Percentiles rank a stretch among this genome's conserved stretches.
Conservation (phyloP, 305 asterid genomes). For the Ilex paraguariensis region DNA sequence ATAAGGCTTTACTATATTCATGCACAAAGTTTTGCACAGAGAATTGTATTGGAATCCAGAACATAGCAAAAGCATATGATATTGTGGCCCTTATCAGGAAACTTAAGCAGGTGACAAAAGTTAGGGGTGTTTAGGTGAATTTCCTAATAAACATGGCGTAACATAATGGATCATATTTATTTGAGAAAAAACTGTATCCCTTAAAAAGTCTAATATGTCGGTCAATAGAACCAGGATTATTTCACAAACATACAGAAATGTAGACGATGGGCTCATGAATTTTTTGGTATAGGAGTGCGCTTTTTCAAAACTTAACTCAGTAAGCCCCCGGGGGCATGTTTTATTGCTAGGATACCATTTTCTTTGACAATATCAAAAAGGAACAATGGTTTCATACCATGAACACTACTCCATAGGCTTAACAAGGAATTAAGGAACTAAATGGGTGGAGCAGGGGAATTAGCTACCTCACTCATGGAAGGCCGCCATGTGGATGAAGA, state of each 20-base stretch:
- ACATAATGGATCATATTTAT: conserved; percentile 11
- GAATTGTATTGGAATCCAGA: conserved; percentile 15
- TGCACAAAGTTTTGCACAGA: neutral
- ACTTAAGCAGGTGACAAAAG: conserved; percentile 19
- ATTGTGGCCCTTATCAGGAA: conserved; percentile 25
- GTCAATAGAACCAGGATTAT: conserved; percentile 9
- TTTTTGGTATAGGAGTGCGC: no score
- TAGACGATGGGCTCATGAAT: no score
- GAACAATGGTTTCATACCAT: no score
- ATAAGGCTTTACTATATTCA: neutral
- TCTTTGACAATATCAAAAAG: no score
- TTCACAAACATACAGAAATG: no score
- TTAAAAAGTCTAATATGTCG: conserved; percentile 14
- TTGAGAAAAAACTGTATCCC: conserved; percentile 19
- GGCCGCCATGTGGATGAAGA: conserved; percentile 89
- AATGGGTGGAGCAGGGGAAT: neutral
- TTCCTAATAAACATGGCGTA: conserved; percentile 14
- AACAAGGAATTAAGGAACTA: no score
- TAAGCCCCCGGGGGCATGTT: no score
- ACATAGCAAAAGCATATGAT: conserved; percentile 21
- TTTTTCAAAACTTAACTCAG: no score
- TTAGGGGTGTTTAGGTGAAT: conserved; percentile 33
- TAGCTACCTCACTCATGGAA: conserved; percentile 74
- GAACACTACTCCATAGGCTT: no score
- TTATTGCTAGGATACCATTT: no score